These are phyloP conservation scores for Alternaria arborescens DNA, from an alignment of 2,329 filamentous ascomycete species.

Conservation along the genomic window DNA sequence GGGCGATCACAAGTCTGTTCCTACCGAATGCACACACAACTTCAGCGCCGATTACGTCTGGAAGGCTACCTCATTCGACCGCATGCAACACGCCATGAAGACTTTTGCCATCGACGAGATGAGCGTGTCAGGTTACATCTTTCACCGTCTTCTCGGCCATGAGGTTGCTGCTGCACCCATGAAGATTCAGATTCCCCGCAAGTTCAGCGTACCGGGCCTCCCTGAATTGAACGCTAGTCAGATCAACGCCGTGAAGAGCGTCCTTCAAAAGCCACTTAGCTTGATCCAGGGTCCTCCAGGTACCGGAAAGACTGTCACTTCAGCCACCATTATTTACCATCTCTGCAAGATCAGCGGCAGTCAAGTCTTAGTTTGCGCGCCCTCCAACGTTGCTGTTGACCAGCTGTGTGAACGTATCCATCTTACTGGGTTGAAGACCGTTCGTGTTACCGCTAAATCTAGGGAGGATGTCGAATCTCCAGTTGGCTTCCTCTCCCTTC, in stretches of 20 bases:
- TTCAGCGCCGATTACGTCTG: conserved; percentile 99
- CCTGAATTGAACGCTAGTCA: conserved; percentile 96
- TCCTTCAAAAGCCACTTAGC: conserved; percentile 90
- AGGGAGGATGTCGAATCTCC: conserved; percentile 99
- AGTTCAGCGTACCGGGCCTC: conserved; percentile 93
- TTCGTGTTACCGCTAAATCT: conserved; percentile 97
- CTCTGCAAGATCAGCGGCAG: conserved; percentile 93
- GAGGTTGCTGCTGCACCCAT: conserved; percentile 94
- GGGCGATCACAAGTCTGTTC: conserved; percentile 94
- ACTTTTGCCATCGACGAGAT: conserved; percentile 97
- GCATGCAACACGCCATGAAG: conserved; percentile 99
- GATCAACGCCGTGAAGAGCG: conserved; percentile 94
- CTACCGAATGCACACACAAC: conserved; percentile 95
- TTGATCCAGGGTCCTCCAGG: conserved; percentile 96
- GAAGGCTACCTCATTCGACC: conserved; percentile 99
- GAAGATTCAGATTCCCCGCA: conserved; percentile 95
- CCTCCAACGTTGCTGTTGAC: conserved; percentile 97
- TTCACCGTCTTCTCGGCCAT: conserved; percentile 94
- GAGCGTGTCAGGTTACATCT: conserved; percentile 98
- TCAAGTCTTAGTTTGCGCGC: conserved; percentile 94
- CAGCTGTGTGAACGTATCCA: conserved; percentile 98
- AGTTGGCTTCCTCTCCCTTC: conserved; percentile 91
- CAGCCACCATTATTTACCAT: conserved; percentile 98
- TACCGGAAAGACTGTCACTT: conserved; percentile 98
- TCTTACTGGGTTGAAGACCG: conserved; percentile 91